Conservation (phyloP, 2,329 filamentous ascomycete genomes). For the Rhexocercosporidium sp. region DNA sequence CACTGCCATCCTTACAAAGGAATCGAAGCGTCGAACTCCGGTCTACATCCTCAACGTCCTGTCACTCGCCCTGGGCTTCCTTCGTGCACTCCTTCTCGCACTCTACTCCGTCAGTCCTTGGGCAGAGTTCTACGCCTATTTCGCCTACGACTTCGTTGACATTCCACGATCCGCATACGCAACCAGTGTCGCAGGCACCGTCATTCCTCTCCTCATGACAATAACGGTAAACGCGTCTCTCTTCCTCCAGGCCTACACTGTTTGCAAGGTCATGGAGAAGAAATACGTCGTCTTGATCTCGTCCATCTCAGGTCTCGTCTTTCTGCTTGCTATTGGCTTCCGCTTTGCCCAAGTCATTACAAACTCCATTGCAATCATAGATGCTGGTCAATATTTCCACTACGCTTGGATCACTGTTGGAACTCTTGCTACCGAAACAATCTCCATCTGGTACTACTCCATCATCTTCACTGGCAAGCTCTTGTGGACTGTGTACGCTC, state of each 20-base stretch:
- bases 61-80: conserved; percentile 59
- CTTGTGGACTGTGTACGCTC: conserved; percentile 58
- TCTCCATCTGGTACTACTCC: conserved; percentile 66
- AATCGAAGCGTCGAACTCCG: conserved; percentile 60
- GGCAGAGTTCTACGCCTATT: conserved; percentile 55
- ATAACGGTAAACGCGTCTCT: conserved; percentile 62
- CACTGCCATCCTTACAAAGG: conserved; percentile 61
- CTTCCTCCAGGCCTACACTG: conserved; percentile 66
- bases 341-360: conserved; percentile 57
- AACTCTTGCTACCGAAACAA: conserved; percentile 56
- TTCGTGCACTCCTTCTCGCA: conserved; percentile 54
- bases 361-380: conserved; percentile 43
- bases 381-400: conserved; percentile 35
- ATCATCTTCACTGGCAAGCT: conserved; percentile 67
- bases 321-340: conserved; percentile 56
- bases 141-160: conserved; percentile 52
- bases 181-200: conserved; percentile 52
- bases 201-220: conserved; percentile 58
- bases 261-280: conserved; percentile 52
- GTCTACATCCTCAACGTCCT: conserved; percentile 65
- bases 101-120: conserved; percentile 58
- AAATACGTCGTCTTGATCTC: conserved; percentile 53
- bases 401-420: conserved; percentile 49
- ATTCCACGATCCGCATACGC: conserved; percentile 50
- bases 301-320: conserved; percentile 52